phyloP scores from a whole-genome alignment of 2,329 filamentous ascomycete genomes.

The Penicillium sp. region DNA sequence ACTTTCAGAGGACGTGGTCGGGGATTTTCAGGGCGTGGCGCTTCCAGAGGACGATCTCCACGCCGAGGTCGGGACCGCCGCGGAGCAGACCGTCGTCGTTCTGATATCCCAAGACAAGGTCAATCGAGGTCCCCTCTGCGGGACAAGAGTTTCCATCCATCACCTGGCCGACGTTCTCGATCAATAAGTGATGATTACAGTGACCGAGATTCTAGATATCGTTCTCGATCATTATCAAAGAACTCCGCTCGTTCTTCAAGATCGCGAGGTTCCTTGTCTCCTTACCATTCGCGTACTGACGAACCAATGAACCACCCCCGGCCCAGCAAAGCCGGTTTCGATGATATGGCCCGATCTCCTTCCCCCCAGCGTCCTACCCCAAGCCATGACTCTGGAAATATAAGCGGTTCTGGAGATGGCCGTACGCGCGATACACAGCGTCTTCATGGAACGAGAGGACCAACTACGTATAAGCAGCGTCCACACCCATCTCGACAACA shows the following conservation, averaged over 20 bases:
- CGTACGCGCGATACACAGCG: constrained; percentile 37
- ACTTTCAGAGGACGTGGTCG: constrained; percentile 41
- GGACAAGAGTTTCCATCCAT: constrained; percentile 28
- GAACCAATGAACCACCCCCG: constrained; percentile 32
- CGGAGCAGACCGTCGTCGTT: constrained; percentile 34
- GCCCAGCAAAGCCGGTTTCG: constrained; percentile 34
- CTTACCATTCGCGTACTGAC: constrained; percentile 27
- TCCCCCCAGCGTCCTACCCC: constrained; percentile 40
- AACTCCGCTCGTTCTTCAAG: constrained; percentile 37
- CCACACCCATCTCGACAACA: constrained; percentile 46
- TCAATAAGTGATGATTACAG: constrained; percentile 31
- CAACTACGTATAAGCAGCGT: constrained; percentile 35
- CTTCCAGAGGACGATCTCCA: constrained; percentile 38
- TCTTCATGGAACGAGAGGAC: constrained; percentile 37
- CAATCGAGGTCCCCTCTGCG: constrained; percentile 39
- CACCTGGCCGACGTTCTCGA: constrained; percentile 33
- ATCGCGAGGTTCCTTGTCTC: constrained; percentile 36
- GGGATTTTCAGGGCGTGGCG: constrained; percentile 35
- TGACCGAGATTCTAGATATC: constrained; percentile 33
- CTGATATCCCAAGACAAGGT: constrained; percentile 31
- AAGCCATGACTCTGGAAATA: constrained; percentile 37
- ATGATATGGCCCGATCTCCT: constrained; percentile 33
- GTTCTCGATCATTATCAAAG: constrained; percentile 41
- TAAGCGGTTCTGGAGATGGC: constrained; percentile 34
- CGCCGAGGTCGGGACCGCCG: constrained; percentile 39